Base-by-base conservation (phyloP, 2,329 filamentous ascomycete genomes). In the Orbilia quercus region DNA sequence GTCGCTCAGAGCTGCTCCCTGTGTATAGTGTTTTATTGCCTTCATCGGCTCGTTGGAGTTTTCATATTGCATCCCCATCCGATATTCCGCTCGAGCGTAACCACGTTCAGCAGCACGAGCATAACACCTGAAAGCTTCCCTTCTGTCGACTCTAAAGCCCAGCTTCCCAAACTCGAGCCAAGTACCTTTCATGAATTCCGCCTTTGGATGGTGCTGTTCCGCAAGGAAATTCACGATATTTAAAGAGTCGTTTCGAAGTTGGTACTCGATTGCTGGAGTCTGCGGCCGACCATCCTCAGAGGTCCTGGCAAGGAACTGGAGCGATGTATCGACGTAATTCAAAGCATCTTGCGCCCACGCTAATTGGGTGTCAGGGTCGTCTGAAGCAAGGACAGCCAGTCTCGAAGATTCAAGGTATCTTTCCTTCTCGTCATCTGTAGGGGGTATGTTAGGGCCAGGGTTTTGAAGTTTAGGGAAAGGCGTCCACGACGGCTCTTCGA, bases 81-180 rank as follows among this genome's bases (percentile, higher is more conserved):
- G 88, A 81, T 99, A 99, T 81, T 98, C 92, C 18, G 95, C 93
- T 77, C 95, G 86, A 20, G 90, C 88, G 82, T 93, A 96, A 67
- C 92, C 92, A 77, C 91, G 89, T 77, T 93, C 90, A 28, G 92
- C 90, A n/a, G 95, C 91, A 78, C 89, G 85, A 75, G 89, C 88
- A 82, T 98, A 99, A 78, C 90, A 91, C 74, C 88, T 83, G 80
- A 96, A 98, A 6, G 95, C 94, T 82, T 97, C 94, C 78, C 94
- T 93, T 83, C 96, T 96, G 83, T 99, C 95, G 72, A 92, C 85
- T 25, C 92, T 88, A 80, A 90, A 88, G 40, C 92, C 92, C 79
- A 97, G 98, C 79, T 96, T 96, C 77, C 95, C 95, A 84, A 98
- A 99, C 80, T 99, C 95, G 55, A 96, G 85, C 95, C 95, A 99